Percentiles rank a stretch among this genome's conserved stretches.
Conservation (phyloP, 139 green algal genomes). For the Pseudopediastrum boryanum region DNA sequence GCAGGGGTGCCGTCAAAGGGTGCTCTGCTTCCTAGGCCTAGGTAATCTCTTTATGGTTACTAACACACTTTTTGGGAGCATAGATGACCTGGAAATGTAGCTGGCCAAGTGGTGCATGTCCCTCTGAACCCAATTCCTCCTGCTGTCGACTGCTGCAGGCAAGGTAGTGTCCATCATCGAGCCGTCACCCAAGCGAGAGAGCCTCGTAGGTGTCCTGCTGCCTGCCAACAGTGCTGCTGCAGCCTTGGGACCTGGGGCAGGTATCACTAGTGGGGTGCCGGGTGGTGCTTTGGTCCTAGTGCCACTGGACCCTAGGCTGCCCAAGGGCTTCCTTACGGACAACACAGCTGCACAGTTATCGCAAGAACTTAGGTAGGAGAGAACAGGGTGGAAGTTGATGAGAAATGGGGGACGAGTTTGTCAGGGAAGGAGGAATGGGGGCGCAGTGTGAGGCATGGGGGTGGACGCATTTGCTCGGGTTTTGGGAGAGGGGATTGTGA, state of each 20-base stretch:
- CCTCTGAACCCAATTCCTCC: background rate
- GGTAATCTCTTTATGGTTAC: too few species aligned
- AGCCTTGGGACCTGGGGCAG: background rate
- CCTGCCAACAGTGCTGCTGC: slow-evolving; percentile 15
- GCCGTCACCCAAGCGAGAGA: slow-evolving; percentile 56
- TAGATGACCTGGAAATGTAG: too few species aligned
- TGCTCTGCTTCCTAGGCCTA: too few species aligned
- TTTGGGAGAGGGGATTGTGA: too few species aligned
- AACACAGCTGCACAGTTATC: slow-evolving; percentile 12
- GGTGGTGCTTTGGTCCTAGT: slow-evolving; percentile 52
- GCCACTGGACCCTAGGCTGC: slow-evolving; percentile 74
- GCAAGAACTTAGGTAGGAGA: slow-evolving; percentile 18
- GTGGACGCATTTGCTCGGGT: too few species aligned
- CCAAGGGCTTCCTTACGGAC: slow-evolving; percentile 50
- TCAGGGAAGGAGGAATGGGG: too few species aligned
- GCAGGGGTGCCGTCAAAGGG: too few species aligned
- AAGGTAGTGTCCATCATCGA: slow-evolving; percentile 78
- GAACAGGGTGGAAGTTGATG: too few species aligned
- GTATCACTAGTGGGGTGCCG: slow-evolving; percentile 1
- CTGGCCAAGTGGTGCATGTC: too few species aligned
- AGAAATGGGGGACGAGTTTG: too few species aligned
- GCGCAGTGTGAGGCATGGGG: too few species aligned
- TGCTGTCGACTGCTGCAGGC: slow-evolving; percentile 36
- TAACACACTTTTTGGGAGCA: too few species aligned
- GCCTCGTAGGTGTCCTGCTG: slow-evolving; percentile 78